Evolutionary conservation across 2,329 filamentous ascomycete genomes (phyloP).

Genomic region (Arthroderma sp.): DNA sequence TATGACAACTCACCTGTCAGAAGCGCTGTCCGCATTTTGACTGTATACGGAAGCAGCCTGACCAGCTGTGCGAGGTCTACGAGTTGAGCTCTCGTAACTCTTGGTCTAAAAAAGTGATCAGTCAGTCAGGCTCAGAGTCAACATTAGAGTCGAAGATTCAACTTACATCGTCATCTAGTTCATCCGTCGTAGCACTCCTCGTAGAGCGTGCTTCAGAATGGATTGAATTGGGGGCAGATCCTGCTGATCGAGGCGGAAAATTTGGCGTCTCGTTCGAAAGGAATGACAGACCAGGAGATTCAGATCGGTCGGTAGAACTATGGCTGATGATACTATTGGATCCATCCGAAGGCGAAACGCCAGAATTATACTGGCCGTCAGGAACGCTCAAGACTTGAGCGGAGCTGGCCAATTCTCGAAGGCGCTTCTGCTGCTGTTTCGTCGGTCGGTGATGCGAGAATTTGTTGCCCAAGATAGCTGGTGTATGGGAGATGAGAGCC

Average conservation of each 20-base stretch:
- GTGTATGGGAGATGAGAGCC: conserved; percentile 86
- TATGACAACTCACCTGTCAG: not conserved
- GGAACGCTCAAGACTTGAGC: conserved; percentile 44
- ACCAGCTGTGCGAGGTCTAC: not conserved
- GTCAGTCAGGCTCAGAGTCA: no score
- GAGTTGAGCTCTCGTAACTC: not conserved
- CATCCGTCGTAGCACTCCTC: not conserved
- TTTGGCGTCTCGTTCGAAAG: conserved; percentile 24
- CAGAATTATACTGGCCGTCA: conserved; percentile 2
- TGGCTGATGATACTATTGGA: conserved; percentile 22
- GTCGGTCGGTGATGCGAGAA: conserved; percentile 77
- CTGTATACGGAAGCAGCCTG: not conserved
- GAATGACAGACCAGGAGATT: conserved; percentile 23
- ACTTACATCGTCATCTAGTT: not conserved
- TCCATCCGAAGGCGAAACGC: conserved; percentile 15
- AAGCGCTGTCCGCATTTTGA: not conserved
- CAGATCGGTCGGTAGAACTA: conserved; percentile 27
- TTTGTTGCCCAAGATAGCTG: conserved; percentile 95
- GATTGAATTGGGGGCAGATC: not conserved
- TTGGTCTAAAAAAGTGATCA: no score
- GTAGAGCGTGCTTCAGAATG: not conserved
- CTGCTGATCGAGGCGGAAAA: not conserved
- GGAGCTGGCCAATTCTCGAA: conserved; percentile 73
- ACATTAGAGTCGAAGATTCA: no score
- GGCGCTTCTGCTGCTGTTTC: conserved; percentile 61